phyloP scores from a whole-genome alignment of 805 yeast genomes.

The Hanseniaspora singularis region DNA sequence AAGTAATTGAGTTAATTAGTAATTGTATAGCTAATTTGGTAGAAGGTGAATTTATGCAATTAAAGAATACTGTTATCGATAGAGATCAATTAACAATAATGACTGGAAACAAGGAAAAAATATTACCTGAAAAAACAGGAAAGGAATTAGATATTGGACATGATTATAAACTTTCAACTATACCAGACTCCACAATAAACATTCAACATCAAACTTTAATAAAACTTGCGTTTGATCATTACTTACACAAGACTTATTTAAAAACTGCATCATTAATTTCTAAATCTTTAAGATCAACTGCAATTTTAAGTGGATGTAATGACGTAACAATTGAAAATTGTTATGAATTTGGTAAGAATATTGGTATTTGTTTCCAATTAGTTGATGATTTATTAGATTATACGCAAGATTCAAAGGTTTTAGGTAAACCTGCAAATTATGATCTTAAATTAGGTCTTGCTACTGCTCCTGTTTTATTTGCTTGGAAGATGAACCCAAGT shows the following conservation, averaged over 20 bases:
- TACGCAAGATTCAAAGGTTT: constrained; percentile 67
- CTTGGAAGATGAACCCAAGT: constrained; percentile 81
- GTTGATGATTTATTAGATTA: constrained; percentile 95
- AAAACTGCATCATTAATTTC: constrained; percentile 93
- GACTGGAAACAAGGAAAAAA: constrained; percentile 18
- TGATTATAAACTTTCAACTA: constrained; percentile 38
- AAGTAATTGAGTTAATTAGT: constrained; percentile 88
- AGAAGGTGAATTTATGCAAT: constrained; percentile 98
- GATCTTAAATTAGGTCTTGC: constrained; percentile 89
- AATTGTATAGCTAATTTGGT: constrained; percentile 94
- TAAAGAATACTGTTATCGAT: constrained; percentile 76
- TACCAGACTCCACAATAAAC: constrained; percentile 16
- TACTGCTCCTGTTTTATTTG: constrained; percentile 89
- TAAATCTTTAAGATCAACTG: constrained; percentile 84
- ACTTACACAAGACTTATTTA: constrained; percentile 85
- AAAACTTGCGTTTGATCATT: constrained; percentile 89
- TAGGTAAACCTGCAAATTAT: constrained; percentile 95
- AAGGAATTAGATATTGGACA: constrained; percentile 48
- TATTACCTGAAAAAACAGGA: constrained; percentile 48
- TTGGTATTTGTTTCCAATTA: constrained; percentile 90
- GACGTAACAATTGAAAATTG: constrained; percentile 68
- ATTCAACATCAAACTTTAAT: constrained; percentile 54
- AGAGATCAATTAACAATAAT: constrained; percentile 32
- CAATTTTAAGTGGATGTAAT: constrained; percentile 77
- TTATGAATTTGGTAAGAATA: constrained; percentile 81